Evolutionary conservation across 2,329 filamentous ascomycete species (phyloP), one percentile per base, ranked within the genome.

Genomic region (Colletotrichum echinochloae): DNA sequence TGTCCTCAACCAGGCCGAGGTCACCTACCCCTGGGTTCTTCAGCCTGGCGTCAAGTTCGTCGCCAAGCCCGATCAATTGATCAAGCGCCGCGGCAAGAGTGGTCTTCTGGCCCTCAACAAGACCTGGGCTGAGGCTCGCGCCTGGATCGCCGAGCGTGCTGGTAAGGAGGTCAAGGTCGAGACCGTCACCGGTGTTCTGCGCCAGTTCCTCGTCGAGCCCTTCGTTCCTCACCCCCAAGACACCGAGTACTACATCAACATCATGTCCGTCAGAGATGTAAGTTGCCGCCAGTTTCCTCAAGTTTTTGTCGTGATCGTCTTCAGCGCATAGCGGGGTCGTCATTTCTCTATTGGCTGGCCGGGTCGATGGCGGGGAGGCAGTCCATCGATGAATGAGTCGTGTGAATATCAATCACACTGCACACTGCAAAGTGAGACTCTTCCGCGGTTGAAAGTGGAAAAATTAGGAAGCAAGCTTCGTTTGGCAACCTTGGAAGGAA

Each of bases 201-300:
- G 95, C 82, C 93, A 97, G 79, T 99, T 99, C 89, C 88, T 99
- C 75, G 95, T 99, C 77, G 96, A 99, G 90, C 96, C 96, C 62
- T 98, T 99, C 80, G 95, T 98, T 73, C 96, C 95, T 79, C 96
- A 99, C 85, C 92, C 95, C 74, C 89, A 94, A 78, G 92, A 94
- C 82, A 98, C 95, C 74, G 96, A 99, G 86, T 98, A 98, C 88
- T 99, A 99, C 87, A 97, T 99, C 88, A 98, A 98, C 91, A 99
- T 99, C 88, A 96, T 98, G 90, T 98, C 96, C 74, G 95, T 97
- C 80, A 93, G 96, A 88, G 96, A 98, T 91, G 96, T 98, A 91
- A 91, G 94, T 91, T 68, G 62, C 66, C 49, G 55, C 66, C 75
- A 73, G 75, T 77, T 74, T 72, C 48, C 41, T 41, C 60, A 65